Conservation (phyloP, 176 grass and related monocot species). For the Zoysia pacifica region DNA sequence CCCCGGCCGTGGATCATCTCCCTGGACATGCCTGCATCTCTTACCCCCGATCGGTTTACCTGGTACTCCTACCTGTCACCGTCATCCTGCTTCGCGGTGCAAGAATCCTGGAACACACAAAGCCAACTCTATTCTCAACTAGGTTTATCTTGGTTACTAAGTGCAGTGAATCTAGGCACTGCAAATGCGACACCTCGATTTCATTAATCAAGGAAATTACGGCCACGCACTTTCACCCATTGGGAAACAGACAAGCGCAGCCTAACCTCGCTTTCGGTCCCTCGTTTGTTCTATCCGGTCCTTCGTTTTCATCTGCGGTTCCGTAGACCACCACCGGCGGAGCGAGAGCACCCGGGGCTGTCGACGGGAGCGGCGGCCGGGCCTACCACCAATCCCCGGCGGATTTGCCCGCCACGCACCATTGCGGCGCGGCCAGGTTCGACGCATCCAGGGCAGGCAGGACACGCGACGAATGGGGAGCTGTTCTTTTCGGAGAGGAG, state of each 20-base stretch:
- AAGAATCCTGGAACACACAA: neutral
- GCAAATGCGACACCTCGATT: too few species aligned
- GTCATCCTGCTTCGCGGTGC: neutral
- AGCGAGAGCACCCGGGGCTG: conserved; percentile 16
- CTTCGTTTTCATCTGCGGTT: neutral
- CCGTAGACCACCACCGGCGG: conserved; percentile 2
- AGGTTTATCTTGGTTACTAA: neutral
- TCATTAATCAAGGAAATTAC: neutral
- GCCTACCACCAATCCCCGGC: conserved; percentile 27
- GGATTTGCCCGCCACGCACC: conserved; percentile 25
- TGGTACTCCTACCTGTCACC: neutral
- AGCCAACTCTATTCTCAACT: neutral
- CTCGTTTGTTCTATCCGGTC: neutral
- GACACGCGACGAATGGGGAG: conserved; percentile 26
- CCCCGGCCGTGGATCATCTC: neutral
- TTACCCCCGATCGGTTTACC: neutral
- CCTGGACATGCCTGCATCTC: conserved; percentile 18
- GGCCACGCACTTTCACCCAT: neutral
- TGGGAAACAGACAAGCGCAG: neutral
- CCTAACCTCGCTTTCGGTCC: conserved; percentile 5
- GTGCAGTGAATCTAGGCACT: too few species aligned
- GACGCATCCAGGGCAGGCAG: neutral
- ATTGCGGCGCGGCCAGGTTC: conserved; percentile 26
- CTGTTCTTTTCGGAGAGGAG: neutral
- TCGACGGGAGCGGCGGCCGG: neutral